Conservation (phyloP, 495 filamentous ascomycete genomes). For the Aspergillus sclerotioniger region DNA sequence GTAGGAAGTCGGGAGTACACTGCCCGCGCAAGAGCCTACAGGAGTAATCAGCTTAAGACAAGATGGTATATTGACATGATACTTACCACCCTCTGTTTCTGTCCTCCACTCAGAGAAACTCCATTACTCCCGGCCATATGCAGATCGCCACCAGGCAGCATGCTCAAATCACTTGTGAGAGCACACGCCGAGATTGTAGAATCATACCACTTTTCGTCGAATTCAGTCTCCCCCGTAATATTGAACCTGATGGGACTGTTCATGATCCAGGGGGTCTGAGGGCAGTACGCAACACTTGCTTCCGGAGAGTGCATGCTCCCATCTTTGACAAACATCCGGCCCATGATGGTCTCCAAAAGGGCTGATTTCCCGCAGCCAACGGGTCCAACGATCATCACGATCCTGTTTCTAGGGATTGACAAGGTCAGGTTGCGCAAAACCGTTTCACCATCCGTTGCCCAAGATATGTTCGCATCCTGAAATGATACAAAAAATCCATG, state of each 20-base stretch:
- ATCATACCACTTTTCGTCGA: background rate
- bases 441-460: background rate
- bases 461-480: background rate
- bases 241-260: background rate
- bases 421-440: background rate
- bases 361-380: background rate
- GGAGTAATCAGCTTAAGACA: slow-evolving; percentile 2
- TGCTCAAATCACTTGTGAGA: background rate
- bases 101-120: slow-evolving; percentile 3
- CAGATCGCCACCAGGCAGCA: background rate
- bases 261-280: background rate
- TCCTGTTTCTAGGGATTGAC: background rate
- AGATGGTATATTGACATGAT: background rate
- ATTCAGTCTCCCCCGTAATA: background rate
- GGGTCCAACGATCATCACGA: background rate
- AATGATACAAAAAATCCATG: background rate
- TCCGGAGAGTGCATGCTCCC: background rate
- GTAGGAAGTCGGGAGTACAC: slow-evolving; percentile 21
- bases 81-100: slow-evolving; percentile 9
- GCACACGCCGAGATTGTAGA: background rate
- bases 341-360: background rate
- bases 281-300: background rate
- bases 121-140: background rate
- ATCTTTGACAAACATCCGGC: background rate
- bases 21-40: slow-evolving; percentile 24